These are phyloP conservation scores for Zygosaccharomyces pseudobailii DNA, from an alignment of 1,139 yeast genomes.

Conservation along the genomic window DNA sequence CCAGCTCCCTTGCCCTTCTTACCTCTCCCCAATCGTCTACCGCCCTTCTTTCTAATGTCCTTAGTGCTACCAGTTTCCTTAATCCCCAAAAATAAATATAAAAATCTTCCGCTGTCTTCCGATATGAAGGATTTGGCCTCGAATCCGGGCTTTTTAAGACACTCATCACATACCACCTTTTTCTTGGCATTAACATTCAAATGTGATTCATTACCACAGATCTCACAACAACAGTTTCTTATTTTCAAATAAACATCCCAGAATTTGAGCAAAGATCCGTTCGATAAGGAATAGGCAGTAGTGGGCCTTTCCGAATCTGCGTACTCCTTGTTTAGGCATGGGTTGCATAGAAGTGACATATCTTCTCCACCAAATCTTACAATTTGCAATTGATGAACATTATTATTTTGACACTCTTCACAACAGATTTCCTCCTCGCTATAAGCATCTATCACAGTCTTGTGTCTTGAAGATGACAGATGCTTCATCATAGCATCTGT, in stretches of 20 bases:
- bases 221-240: slow-evolving; percentile 46
- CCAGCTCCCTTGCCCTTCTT: slow-evolving; percentile 11
- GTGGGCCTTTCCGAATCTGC: slow-evolving; percentile 39
- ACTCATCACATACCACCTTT: slow-evolving; percentile 41
- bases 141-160: slow-evolving; percentile 35
- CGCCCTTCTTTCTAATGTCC: slow-evolving; percentile 29
- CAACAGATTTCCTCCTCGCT: slow-evolving; percentile 46
- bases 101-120: slow-evolving; percentile 46
- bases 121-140: slow-evolving; percentile 35
- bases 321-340: slow-evolving; percentile 42
- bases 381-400: slow-evolving; percentile 50
- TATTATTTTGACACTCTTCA: slow-evolving; percentile 52
- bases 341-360: slow-evolving; percentile 47
- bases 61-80: slow-evolving; percentile 36
- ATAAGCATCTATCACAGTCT: slow-evolving; percentile 37
- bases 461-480: slow-evolving; percentile 51
- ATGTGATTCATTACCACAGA: slow-evolving; percentile 42
- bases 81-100: slow-evolving; percentile 47
- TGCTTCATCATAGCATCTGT: slow-evolving; percentile 41
- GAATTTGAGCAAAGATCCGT: slow-evolving; percentile 51
- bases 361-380: slow-evolving; percentile 53
- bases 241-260: slow-evolving; percentile 46
- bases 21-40: slow-evolving; percentile 31
- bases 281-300: slow-evolving; percentile 48
- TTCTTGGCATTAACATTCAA: slow-evolving; percentile 39